Evolutionary conservation across 2,329 filamentous ascomycete species (phyloP).

Genomic region (Colletotrichum sp.): DNA sequence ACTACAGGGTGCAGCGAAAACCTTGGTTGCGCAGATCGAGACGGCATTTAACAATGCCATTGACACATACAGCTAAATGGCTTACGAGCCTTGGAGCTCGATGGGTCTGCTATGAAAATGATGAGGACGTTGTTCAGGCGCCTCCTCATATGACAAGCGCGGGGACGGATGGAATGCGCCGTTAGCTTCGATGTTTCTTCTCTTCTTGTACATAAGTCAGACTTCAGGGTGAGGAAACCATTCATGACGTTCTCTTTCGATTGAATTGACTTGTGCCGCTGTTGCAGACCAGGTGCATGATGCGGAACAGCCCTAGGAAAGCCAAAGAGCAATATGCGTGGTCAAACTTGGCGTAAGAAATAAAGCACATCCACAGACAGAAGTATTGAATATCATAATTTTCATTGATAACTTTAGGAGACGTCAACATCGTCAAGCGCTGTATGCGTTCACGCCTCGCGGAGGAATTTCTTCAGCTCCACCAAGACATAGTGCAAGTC

Average conservation of each 20-base stretch:
- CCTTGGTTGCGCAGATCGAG: constrained; percentile 41
- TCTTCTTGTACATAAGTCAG: not conserved
- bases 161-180: not conserved
- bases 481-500: not conserved
- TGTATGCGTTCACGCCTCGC: not conserved
- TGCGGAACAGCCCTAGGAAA: not conserved
- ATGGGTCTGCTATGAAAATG: not conserved
- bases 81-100: not conserved
- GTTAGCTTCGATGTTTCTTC: not conserved
- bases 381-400: not conserved
- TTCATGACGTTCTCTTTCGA: not conserved
- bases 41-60: constrained; percentile 43
- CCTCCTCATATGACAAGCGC: not conserved
- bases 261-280: not conserved
- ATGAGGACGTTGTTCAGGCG: not conserved
- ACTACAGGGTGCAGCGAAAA: constrained; percentile 35
- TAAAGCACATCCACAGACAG: not conserved
- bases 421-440: not conserved
- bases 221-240: not conserved
- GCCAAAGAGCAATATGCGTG: not conserved
- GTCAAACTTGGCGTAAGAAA: not conserved
- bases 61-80: constrained; percentile 27
- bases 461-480: not conserved
- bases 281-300: not conserved
- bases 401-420: constrained; percentile 12